Conservation (phyloP, 129 eudicot genomes). For the Saussurea involucrata region DNA sequence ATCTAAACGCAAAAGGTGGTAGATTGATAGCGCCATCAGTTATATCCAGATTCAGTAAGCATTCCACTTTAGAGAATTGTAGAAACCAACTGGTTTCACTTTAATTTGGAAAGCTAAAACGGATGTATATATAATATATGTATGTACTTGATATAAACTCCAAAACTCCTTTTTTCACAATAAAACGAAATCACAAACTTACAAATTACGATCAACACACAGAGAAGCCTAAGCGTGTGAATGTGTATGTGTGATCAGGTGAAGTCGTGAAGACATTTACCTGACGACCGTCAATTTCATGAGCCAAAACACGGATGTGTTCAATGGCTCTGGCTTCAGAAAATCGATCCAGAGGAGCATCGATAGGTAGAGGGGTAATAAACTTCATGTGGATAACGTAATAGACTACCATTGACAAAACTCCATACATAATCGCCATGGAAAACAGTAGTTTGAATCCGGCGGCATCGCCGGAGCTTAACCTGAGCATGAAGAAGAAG, state of each 20-base stretch:
- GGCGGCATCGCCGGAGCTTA: slow-evolving; percentile 54
- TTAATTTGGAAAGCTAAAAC: not conserved
- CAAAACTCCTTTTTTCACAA: not conserved
- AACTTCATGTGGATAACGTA: slow-evolving; percentile 76
- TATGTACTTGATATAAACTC: not conserved
- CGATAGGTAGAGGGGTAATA: slow-evolving; percentile 61
- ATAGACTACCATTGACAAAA: slow-evolving; percentile 51
- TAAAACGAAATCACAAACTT: not conserved
- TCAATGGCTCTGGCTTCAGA: slow-evolving; percentile 89
- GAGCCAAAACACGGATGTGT: slow-evolving; percentile 71
- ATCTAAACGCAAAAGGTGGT: slow-evolving; percentile 17
- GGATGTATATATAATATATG: not conserved
- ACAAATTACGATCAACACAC: not conserved
- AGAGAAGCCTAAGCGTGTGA: not conserved
- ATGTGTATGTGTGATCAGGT: not conserved
- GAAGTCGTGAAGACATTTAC: slow-evolving; percentile 22
- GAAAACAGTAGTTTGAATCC: slow-evolving; percentile 60
- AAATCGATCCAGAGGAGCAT: slow-evolving; percentile 83
- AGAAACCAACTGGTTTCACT: slow-evolving; percentile 7
- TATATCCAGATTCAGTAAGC: slow-evolving; percentile 8
- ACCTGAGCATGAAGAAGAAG: slow-evolving; percentile 22
- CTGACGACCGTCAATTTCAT: slow-evolving; percentile 86
- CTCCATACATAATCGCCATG: slow-evolving; percentile 50
- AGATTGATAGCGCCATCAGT: not conserved
- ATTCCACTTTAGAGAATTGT: not conserved